These are phyloP conservation scores for Sodiomyces alkalinus DNA, from an alignment of 2,329 filamentous ascomycete genomes.

Conservation along the genomic window DNA sequence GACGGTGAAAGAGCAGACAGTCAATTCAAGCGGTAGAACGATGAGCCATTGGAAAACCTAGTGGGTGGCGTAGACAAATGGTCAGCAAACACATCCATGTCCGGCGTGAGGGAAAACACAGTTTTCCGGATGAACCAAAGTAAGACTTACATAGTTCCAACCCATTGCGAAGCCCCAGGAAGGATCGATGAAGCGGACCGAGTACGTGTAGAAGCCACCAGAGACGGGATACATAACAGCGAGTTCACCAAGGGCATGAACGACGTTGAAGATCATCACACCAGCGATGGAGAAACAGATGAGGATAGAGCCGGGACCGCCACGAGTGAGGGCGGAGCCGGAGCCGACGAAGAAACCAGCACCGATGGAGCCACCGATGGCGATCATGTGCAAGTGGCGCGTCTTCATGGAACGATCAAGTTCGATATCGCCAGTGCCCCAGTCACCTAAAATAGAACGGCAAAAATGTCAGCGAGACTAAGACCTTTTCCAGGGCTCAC, in stretches of 20 bases:
- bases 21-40: slow-evolving; percentile 33
- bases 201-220: slow-evolving; percentile 48
- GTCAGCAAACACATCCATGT: too few species aligned
- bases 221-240: slow-evolving; percentile 47
- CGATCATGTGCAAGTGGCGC: slow-evolving; percentile 47
- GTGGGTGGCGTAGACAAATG: not conserved
- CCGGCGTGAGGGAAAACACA: too few species aligned
- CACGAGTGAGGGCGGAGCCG: slow-evolving; percentile 34
- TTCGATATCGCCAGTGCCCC: slow-evolving; percentile 11
- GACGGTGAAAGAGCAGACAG: slow-evolving; percentile 34
- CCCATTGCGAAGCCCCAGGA: slow-evolving; percentile 43
- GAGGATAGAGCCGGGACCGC: slow-evolving; percentile 29
- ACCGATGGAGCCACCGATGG: slow-evolving; percentile 45
- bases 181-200: slow-evolving; percentile 44
- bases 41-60: slow-evolving; percentile 33
- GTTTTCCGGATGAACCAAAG: too few species aligned
- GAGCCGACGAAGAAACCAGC: slow-evolving; percentile 49
- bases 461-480: too few species aligned
- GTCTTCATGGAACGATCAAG: slow-evolving; percentile 34
- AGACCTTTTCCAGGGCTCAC: too few species aligned
- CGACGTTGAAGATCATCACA: slow-evolving; percentile 45
- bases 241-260: slow-evolving; percentile 45
- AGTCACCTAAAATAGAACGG: slow-evolving; percentile 5
- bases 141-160: slow-evolving; percentile 24
- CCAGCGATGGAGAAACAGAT: slow-evolving; percentile 40